Evolutionary conservation across 1,284 basidiomycete species (phyloP).

Genomic region (Cronartium quercuum): DNA sequence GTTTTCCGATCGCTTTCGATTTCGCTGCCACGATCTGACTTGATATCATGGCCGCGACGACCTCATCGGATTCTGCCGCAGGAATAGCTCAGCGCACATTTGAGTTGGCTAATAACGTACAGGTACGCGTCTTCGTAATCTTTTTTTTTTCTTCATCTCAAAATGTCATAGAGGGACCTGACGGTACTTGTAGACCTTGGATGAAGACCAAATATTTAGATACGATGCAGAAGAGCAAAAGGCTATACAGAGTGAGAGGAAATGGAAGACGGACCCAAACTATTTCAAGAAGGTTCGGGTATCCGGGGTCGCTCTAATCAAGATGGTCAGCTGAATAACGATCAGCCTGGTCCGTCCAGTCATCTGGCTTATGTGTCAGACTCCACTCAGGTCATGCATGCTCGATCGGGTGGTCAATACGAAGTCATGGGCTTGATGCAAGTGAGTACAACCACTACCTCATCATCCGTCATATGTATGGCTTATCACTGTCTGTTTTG

Average conservation of each 20-base stretch:
- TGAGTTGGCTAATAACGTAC: constrained; percentile 34
- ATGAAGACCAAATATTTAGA: constrained; percentile 46
- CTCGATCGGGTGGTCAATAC: constrained; percentile 89
- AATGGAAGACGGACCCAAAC: constrained; percentile 84
- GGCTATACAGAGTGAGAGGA: constrained; percentile 63
- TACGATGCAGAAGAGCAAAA: constrained; percentile 70
- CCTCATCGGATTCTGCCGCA: background rate
- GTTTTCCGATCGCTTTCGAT: no score
- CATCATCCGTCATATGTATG: background rate
- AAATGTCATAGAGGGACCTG: background rate
- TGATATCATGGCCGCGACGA: background rate
- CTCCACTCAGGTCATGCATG: constrained; percentile 81
- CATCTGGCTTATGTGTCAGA: constrained; percentile 1
- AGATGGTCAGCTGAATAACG: constrained; percentile 70
- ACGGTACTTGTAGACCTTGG: constrained; percentile 9
- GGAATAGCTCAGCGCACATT: constrained; percentile 19
- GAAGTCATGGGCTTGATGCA: constrained; percentile 98
- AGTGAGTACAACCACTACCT: background rate
- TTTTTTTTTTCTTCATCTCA: background rate
- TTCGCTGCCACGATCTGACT: background rate
- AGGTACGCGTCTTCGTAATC: background rate
- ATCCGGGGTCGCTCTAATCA: constrained; percentile 88
- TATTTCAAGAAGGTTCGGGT: constrained; percentile 93
- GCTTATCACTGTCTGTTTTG: background rate
- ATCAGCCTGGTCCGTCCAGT: background rate